A percentile compares a stretch with the other conserved stretches of the same genome.
These are phyloP conservation scores for Aspergillus cavernicola DNA, from an alignment of 495 filamentous ascomycete genomes.

Conservation along the genomic window DNA sequence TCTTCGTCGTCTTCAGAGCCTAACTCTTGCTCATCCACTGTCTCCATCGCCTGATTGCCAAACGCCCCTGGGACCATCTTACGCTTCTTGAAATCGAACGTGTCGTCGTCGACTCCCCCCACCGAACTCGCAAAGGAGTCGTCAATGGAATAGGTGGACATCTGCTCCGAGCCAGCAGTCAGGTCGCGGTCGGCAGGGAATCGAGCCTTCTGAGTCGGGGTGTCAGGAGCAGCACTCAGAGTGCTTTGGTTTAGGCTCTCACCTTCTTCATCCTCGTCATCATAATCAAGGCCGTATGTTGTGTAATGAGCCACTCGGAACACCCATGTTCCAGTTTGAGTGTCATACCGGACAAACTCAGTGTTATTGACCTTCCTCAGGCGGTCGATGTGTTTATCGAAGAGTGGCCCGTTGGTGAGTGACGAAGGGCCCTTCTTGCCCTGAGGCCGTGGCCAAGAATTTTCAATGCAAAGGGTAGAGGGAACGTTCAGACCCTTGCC, in stretches of 20 bases:
- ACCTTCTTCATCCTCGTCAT: conserved; percentile 67
- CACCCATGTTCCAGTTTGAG: conserved; percentile 75
- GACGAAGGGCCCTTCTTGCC: conserved; percentile 53
- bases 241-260: conserved; percentile 52
- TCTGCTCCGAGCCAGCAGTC: conserved; percentile 41
- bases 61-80: conserved; percentile 76
- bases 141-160: conserved; percentile 46
- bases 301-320: conserved; percentile 94
- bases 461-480: conserved; percentile 75
- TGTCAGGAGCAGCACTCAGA: conserved; percentile 57
- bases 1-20: conserved; percentile 37
- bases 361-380: conserved; percentile 75
- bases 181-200: conserved; percentile 30
- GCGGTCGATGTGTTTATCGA: conserved; percentile 77
- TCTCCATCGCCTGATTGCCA: conserved; percentile 55
- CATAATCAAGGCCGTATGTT: conserved; percentile 88
- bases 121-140: conserved; percentile 45
- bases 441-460: conserved; percentile 80
- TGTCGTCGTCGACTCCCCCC: conserved; percentile 66
- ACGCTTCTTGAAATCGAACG: conserved; percentile 75
- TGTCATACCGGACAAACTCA: conserved; percentile 73
- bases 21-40: conserved; percentile 43
- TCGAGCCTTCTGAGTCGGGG: conserved; percentile 50
- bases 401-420: conserved; percentile 52
- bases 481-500: conserved; percentile 92